Base-by-base conservation (phyloP, 148 eudicot species). In the Cornus suecica region DNA sequence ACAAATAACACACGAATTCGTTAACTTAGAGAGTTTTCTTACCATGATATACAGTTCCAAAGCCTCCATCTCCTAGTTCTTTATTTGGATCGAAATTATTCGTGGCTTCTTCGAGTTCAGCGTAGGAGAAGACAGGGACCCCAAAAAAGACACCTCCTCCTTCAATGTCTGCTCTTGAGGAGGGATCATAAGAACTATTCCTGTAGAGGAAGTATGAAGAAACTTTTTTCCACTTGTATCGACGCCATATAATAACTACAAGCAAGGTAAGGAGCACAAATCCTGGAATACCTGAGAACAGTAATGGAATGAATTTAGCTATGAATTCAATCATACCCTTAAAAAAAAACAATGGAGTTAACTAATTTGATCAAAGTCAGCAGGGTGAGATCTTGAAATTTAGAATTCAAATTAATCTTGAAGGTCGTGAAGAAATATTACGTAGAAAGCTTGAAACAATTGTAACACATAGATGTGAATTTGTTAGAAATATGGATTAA, bases 51-150 rank as follows among this genome's bases (percentile, higher is more conserved):
- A 89, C 93, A 58, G 84, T 85, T 77, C 93, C 91, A 71, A 77
- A 89, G 34, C 89, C 96, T 58, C 96, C 96, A 74, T 87, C 84
- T 45, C 96, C 96, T 27, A 91, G 84, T 87, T 89, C 92, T 34
- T 68, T 83, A 4, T 78, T 25, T 20, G 88, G 30, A 75, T 87
- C 87, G 68, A 91, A 91, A n/a, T n/a, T 66, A 51, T 82, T 69
- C 2, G 93, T 91, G 63, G 91, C 88, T 63, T 79, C 81, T 84
- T 86, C 78, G 2, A 91, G 87, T 52, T 91, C 87, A 28, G 60
- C 65, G 77, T 91, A 91, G 67, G 89, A 80, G 80, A 86, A 89
- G 75, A 89, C 79, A 16, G 87, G 83, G 5, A 87, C 85, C 8
- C 87, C 88, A 41, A 75, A 78, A 64, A 63, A 79, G 68, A 76